Evolutionary conservation across 768 basidiomycete species (phyloP).

Genomic region (Pisolithus marmoratus): DNA sequence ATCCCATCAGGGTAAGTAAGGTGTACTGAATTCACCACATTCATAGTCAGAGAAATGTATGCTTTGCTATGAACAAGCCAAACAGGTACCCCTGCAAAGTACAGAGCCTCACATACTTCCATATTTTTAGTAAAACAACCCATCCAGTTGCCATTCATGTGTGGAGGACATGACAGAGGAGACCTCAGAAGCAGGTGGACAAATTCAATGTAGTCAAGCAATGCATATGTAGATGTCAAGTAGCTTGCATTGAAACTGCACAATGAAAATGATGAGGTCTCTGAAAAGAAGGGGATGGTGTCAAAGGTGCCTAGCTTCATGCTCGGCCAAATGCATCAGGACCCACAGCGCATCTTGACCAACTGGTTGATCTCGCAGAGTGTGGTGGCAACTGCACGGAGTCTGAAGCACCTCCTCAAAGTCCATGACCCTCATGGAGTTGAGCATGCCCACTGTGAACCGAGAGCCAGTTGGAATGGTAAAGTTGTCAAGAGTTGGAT

Average conservation of each 20-base stretch:
- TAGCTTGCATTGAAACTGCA: not conserved
- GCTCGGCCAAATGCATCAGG: not conserved
- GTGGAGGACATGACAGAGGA: not conserved
- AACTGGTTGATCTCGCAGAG: not conserved
- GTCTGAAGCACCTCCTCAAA: not conserved
- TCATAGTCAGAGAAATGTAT: not conserved
- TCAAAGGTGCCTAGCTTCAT: not conserved
- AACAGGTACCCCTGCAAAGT: constrained; percentile 5
- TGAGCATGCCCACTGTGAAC: no score
- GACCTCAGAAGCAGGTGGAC: not conserved
- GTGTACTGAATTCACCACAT: not conserved
- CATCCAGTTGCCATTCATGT: constrained; percentile 3
- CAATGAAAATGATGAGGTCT: constrained; percentile 4
- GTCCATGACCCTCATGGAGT: not conserved
- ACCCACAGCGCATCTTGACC: not conserved
- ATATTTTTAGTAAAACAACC: constrained; percentile 5
- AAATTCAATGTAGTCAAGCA: constrained; percentile 5
- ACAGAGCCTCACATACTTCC: not conserved
- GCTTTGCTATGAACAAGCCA: constrained; percentile 2
- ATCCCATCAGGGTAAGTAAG: not conserved
- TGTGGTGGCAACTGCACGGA: not conserved
- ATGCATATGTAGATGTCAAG: constrained; percentile 4
- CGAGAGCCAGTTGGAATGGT: no score
- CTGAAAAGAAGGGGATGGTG: not conserved
- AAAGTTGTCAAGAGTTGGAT: no score